phyloP scores from a whole-genome alignment of 1,284 basidiomycete genomes.

The Leccinum solheimii region DNA sequence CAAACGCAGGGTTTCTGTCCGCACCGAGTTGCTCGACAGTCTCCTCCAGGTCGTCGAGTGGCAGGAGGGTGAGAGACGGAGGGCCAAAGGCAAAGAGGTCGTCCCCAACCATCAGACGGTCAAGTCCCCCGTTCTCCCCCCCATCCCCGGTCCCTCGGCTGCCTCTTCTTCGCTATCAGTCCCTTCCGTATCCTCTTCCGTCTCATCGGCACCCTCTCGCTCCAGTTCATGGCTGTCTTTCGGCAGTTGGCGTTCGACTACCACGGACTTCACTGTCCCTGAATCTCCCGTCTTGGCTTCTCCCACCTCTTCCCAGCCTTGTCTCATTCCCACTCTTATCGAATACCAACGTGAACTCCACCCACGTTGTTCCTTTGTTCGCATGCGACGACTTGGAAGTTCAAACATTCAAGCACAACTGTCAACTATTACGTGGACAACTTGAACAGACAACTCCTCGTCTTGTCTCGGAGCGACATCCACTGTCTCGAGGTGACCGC shows the following conservation, averaged over 20 bases:
- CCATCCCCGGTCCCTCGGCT: constrained; percentile 31
- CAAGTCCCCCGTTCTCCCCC: constrained; percentile 33
- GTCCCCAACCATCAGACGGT: constrained; percentile 15
- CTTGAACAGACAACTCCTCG: no score
- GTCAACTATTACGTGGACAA: no score
- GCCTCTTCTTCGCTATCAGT: constrained; percentile 32
- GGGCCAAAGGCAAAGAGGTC: constrained; percentile 39
- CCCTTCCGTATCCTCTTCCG: constrained; percentile 34
- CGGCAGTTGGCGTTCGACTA: constrained; percentile 45
- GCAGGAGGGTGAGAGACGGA: constrained; percentile 37
- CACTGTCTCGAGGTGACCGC: no score
- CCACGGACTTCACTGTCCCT: constrained; percentile 42
- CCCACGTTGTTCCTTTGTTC: constrained; percentile 32
- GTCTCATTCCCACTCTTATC: constrained; percentile 29
- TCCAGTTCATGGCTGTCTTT: constrained; percentile 61
- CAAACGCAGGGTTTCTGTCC: constrained; percentile 27
- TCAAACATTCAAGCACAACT: no score
- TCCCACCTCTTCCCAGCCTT: constrained; percentile 27
- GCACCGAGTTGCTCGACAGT: constrained; percentile 46
- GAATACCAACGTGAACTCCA: constrained; percentile 24
- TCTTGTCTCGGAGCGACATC: no score
- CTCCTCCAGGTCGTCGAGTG: constrained; percentile 48
- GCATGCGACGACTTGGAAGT: constrained; percentile 9
- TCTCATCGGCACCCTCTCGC: constrained; percentile 37
- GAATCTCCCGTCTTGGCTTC: constrained; percentile 33